Evolutionary conservation across 192 early-diverging fungal species (phyloP).

Genomic region (Dissophora globulifera): DNA sequence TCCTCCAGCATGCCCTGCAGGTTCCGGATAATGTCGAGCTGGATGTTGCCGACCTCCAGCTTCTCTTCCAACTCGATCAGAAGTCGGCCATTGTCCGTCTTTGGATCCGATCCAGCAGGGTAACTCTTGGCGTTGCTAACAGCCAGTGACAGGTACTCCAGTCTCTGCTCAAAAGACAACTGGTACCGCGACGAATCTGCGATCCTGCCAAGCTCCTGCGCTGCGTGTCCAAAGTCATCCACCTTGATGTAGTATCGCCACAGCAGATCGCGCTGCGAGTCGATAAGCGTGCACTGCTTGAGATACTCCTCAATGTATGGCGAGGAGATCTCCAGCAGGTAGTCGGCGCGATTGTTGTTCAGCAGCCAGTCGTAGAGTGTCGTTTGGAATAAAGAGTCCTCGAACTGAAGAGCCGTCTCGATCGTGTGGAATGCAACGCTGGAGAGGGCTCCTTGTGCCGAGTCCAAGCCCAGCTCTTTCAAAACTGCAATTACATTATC

Average conservation of each 20-base stretch:
- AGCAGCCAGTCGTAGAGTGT: constrained; percentile 75
- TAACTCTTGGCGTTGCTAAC: constrained; percentile 73
- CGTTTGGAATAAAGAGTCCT: constrained; percentile 74
- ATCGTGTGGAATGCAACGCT: constrained; percentile 47
- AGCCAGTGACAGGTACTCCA: constrained; percentile 73
- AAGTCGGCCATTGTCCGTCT: constrained; percentile 58
- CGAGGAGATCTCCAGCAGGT: constrained; percentile 61
- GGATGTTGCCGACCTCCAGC: constrained; percentile 70
- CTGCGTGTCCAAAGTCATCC: constrained; percentile 66
- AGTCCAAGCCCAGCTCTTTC: constrained; percentile 30
- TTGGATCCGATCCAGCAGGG: constrained; percentile 52
- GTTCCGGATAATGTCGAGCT: constrained; percentile 53
- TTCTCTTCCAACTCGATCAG: constrained; percentile 66
- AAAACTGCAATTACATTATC: constrained; percentile 27
- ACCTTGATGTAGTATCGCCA: constrained; percentile 75
- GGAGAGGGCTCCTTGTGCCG: constrained; percentile 32
- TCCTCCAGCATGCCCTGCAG: constrained; percentile 23
- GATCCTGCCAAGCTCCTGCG: constrained; percentile 57
- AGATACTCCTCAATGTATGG: constrained; percentile 60
- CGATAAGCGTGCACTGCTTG: constrained; percentile 58
- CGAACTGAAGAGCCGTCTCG: constrained; percentile 53
- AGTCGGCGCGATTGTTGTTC: constrained; percentile 50
- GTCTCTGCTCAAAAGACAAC: constrained; percentile 54
- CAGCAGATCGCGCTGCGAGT: constrained; percentile 66
- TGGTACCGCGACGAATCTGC: constrained; percentile 56